Percentiles rank a stretch among this genome's conserved stretches.
Evolutionary conservation across 192 early-diverging fungal genomes (phyloP).

Genomic region (Backusella mclennaniae): DNA sequence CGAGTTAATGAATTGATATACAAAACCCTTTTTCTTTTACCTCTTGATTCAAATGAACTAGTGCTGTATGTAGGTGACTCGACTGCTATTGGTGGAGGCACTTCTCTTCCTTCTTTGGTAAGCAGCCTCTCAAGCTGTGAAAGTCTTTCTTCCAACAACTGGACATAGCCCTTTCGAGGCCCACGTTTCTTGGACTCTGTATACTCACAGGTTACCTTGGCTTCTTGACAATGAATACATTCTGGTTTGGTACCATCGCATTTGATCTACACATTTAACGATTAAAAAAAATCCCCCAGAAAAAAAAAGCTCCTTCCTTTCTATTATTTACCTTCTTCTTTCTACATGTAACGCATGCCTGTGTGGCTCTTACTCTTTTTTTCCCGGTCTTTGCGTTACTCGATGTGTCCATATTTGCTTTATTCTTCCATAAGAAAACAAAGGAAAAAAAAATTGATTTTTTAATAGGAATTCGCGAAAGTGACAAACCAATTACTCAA

Average conservation of each 20-base stretch:
- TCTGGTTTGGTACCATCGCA: constrained; percentile 33
- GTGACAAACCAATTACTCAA: too few relatives aligned
- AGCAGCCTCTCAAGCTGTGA: constrained; percentile 7
- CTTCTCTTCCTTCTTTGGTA: not conserved
- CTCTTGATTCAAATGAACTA: not conserved
- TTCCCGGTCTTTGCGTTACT: not conserved
- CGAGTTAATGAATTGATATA: not conserved
- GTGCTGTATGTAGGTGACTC: not conserved
- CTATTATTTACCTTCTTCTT: constrained; percentile 27
- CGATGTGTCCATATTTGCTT: not conserved
- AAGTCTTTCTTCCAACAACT: constrained; percentile 32
- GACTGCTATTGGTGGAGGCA: not conserved
- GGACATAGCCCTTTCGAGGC: constrained; percentile 34
- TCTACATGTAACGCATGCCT: constrained; percentile 30
- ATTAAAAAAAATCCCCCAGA: not conserved
- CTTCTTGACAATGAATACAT: constrained; percentile 25
- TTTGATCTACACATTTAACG: constrained; percentile 15
- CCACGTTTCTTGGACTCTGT: constrained; percentile 26
- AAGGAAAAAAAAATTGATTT: not conserved
- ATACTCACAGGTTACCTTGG: constrained; percentile 10
- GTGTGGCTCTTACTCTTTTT: constrained; percentile 17
- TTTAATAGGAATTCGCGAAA: not conserved
- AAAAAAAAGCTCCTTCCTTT: too few relatives aligned
- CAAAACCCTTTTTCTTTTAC: not conserved
- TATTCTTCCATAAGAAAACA: not conserved